Conservation (phyloP, 768 basidiomycete genomes). For the Auricularia auricula-judae region DNA sequence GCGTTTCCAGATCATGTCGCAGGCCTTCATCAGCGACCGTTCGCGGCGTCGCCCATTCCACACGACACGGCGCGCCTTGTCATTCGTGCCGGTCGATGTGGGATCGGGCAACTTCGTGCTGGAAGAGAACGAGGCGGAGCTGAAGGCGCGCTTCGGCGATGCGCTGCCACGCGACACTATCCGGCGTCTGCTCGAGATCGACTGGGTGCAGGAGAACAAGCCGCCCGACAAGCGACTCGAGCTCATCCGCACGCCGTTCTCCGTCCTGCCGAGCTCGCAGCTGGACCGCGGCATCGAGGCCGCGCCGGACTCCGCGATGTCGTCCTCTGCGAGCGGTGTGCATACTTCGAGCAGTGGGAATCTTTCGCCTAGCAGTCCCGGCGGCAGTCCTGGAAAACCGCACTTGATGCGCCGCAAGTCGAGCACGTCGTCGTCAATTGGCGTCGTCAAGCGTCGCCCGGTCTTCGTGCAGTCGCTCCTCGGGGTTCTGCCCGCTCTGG, state of each 20-base stretch:
- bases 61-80: conserved; percentile 54
- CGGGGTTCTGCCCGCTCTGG: conserved; percentile 42
- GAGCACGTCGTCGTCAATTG: conserved; percentile 23
- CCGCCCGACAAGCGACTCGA: conserved; percentile 44
- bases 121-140: conserved; percentile 40
- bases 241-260: conserved; percentile 54
- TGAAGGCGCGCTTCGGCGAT: conserved; percentile 32
- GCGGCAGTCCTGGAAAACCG: conserved; percentile 6
- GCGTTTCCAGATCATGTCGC: conserved; percentile 59
- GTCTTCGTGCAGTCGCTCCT: conserved; percentile 57
- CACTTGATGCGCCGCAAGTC: conserved; percentile 46
- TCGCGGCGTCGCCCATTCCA: conserved; percentile 56
- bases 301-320: conserved; percentile 11
- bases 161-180: conserved; percentile 51
- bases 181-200: conserved; percentile 59
- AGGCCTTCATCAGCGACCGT: conserved; percentile 49
- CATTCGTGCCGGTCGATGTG: conserved; percentile 67
- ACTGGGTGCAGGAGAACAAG: conserved; percentile 56
- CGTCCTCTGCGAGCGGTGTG: conserved; percentile 5
- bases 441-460: conserved; percentile 43
- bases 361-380: conserved; percentile 3
- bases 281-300: conserved; percentile 37
- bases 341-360: conserved; percentile 18
- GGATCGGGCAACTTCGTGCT: conserved; percentile 50
- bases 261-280: conserved; percentile 47